These are phyloP conservation scores for Larix kaempferi DNA, from an alignment of 75 land plant species.

Conservation along the genomic window DNA sequence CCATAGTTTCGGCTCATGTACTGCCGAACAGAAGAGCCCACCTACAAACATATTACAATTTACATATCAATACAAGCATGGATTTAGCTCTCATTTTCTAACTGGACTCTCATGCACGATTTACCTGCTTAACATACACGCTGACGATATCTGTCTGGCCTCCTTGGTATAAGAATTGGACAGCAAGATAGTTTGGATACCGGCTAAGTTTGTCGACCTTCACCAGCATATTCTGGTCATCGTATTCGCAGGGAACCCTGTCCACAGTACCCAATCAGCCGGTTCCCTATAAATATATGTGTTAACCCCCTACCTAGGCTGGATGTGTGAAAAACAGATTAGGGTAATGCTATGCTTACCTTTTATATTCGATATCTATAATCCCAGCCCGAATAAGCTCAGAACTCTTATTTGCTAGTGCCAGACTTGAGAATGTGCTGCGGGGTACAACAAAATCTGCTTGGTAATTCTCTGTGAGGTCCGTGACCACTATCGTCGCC, in stretches of 20 bases:
- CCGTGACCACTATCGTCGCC: background rate
- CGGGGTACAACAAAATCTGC: slow-evolving; percentile 51
- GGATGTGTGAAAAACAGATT: too few species aligned
- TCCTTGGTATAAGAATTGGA: slow-evolving; percentile 56
- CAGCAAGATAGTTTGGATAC: slow-evolving; percentile 40
- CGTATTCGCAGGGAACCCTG: slow-evolving; percentile 61
- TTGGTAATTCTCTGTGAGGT: background rate
- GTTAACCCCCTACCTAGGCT: too few species aligned
- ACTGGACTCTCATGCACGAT: too few species aligned
- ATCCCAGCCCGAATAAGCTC: slow-evolving; percentile 21
- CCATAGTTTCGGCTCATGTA: slow-evolving; percentile 32
- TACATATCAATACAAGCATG: too few species aligned
- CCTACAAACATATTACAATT: background rate
- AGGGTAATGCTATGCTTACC: slow-evolving; percentile 13
- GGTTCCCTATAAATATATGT: too few species aligned
- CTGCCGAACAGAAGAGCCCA: slow-evolving; percentile 19
- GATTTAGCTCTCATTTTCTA: too few species aligned
- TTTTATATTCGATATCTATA: slow-evolving; percentile 51
- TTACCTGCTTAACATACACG: slow-evolving; percentile 50
- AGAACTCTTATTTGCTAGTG: slow-evolving; percentile 13
- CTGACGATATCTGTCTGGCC: slow-evolving; percentile 62
- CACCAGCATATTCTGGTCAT: slow-evolving; percentile 37
- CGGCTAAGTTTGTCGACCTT: slow-evolving; percentile 50
- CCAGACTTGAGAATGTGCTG: slow-evolving; percentile 45
- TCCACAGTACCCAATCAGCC: background rate